Conservation (phyloP, 2,329 filamentous ascomycete species). For the Botrytis medusae region DNA sequence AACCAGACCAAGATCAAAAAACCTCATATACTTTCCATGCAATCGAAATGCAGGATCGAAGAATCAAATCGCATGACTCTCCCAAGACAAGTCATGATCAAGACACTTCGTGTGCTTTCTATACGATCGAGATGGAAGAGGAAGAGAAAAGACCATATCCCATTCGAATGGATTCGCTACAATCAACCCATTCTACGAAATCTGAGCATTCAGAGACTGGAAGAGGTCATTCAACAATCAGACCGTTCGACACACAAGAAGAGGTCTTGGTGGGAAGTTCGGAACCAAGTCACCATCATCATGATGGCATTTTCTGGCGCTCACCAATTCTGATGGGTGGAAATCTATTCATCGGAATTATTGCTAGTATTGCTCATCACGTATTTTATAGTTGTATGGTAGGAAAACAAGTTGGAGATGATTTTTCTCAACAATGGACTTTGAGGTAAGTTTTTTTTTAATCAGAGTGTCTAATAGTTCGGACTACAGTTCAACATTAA, state of each 20-base stretch:
- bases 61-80: not conserved
- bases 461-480: too few relatives aligned
- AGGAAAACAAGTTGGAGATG: constrained; percentile 24
- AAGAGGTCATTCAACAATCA: not conserved
- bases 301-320: constrained; percentile 25
- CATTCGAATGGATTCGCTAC: not conserved
- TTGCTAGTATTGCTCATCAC: constrained; percentile 24
- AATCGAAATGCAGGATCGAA: not conserved
- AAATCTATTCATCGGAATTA: constrained; percentile 23
- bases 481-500: too few relatives aligned
- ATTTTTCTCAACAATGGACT: constrained; percentile 24
- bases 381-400: constrained; percentile 21
- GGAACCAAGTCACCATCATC: not conserved
- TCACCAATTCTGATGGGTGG: constrained; percentile 26
- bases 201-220: not conserved
- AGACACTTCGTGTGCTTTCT: not conserved
- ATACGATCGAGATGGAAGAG: not conserved
- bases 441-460: constrained; percentile 25
- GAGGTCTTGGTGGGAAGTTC: not conserved
- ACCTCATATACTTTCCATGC: not conserved
- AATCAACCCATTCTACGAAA: not conserved
- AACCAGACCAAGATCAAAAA: not conserved
- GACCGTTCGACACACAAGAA: not conserved
- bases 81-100: not conserved
- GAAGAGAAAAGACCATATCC: not conserved